Conservation (phyloP, 2,329 filamentous ascomycete genomes). For the Scolecobasidium constrictum region DNA sequence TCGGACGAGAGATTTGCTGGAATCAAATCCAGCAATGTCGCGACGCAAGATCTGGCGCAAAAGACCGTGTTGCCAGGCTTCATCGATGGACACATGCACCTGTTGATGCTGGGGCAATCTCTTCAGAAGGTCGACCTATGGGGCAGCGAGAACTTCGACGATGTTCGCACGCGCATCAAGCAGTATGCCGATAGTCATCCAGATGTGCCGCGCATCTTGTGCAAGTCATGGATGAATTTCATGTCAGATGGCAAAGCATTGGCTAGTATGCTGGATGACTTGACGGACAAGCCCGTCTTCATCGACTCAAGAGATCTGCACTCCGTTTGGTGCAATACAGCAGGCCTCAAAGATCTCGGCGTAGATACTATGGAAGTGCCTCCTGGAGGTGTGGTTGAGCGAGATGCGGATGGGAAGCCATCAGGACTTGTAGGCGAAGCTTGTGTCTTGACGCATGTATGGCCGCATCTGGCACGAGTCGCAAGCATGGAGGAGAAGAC, state of each 20-base stretch:
- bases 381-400: slow-evolving; percentile 41
- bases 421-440: slow-evolving; percentile 44
- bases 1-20: not conserved
- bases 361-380: slow-evolving; percentile 36
- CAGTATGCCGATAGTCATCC: slow-evolving; percentile 36
- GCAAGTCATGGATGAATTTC: slow-evolving; percentile 45
- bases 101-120: slow-evolving; percentile 44
- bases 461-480: slow-evolving; percentile 41
- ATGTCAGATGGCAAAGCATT: slow-evolving; percentile 42
- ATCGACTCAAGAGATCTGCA: slow-evolving; percentile 49
- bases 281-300: slow-evolving; percentile 41
- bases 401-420: slow-evolving; percentile 35
- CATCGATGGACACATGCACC: slow-evolving; percentile 48
- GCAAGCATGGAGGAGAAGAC: slow-evolving; percentile 39
- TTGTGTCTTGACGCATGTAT: slow-evolving; percentile 42
- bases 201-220: slow-evolving; percentile 36
- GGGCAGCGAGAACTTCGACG: slow-evolving; percentile 34
- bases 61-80: slow-evolving; percentile 41
- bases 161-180: slow-evolving; percentile 38
- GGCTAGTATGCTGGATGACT: slow-evolving; percentile 40
- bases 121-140: slow-evolving; percentile 41
- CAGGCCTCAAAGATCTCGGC: slow-evolving; percentile 40
- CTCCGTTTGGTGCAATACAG: slow-evolving; percentile 44
- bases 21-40: not conserved
- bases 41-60: slow-evolving; percentile 17